Percentiles rank a stretch among this genome's conserved stretches.
These are phyloP conservation scores for Xylaria curta DNA, from an alignment of 495 filamentous ascomycete genomes.

Conservation along the genomic window DNA sequence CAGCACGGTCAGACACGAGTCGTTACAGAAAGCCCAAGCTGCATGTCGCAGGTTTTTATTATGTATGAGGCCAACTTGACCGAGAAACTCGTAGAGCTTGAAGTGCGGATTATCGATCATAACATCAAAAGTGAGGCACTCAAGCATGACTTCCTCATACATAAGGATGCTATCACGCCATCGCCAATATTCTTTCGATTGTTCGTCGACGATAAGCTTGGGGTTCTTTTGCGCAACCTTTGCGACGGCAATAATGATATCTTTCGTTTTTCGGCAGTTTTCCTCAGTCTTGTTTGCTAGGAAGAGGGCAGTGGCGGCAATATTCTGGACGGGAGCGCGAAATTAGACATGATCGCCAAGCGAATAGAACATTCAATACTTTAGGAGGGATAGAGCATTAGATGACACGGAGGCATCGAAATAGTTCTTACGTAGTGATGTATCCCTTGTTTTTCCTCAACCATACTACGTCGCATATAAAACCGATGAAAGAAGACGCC, in stretches of 20 bases:
- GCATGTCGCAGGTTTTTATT: slow-evolving; percentile 80
- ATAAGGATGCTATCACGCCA: slow-evolving; percentile 93
- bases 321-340: slow-evolving; percentile 55
- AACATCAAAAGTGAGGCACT: slow-evolving; percentile 92
- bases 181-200: slow-evolving; percentile 94
- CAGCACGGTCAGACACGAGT: slow-evolving; percentile 80
- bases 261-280: slow-evolving; percentile 90
- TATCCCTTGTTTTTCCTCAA: slow-evolving; percentile 69
- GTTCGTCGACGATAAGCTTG: slow-evolving; percentile 86
- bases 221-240: slow-evolving; percentile 94
- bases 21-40: slow-evolving; percentile 91
- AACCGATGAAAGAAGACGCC: slow-evolving; percentile 93
- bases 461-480: slow-evolving; percentile 86
- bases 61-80: slow-evolving; percentile 70
- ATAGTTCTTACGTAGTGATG: slow-evolving; percentile 77
- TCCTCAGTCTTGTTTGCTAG: slow-evolving; percentile 97
- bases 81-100: slow-evolving; percentile 77
- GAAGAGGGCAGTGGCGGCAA: slow-evolving; percentile 88
- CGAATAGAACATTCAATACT: background rate
- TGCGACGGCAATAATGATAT: slow-evolving; percentile 89
- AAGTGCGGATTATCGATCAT: slow-evolving; percentile 84
- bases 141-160: slow-evolving; percentile 89
- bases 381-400: background rate
- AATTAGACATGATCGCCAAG: slow-evolving; percentile 15
- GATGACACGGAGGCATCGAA: background rate